Base-by-base conservation (phyloP, 441 rosid species). In the Macaranga tanarius region DNA sequence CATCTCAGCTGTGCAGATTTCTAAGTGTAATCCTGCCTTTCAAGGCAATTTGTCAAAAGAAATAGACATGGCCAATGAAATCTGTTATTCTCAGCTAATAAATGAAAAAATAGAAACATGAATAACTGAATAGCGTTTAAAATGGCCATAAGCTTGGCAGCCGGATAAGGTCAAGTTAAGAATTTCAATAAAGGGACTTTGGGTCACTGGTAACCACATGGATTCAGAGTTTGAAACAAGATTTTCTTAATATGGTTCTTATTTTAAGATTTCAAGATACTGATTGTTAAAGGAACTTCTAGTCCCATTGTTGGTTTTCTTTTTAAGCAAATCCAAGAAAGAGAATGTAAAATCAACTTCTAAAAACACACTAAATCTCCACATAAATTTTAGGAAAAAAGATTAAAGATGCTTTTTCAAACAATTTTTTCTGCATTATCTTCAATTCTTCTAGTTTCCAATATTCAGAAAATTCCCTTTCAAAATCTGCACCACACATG, bases 1-100 rank as follows among this genome's bases (percentile, higher is more conserved):
- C 3, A 42, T 10, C 64, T 15, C 58, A 13, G 5, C 17, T 7
- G 47, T 20, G 13, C 40, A 48, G 28, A 67, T 42, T 42, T 55
- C 40, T 54, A 54, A n/a, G 31, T 2, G 13, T 44, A 25, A 38
- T 10, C n/a, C 20, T 63, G 42, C 40, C 74, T 47, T 63, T 26
- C 16, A 19, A 28, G 56, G 51, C 52, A 70, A 70, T 55, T 62
- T 67, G 52, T 25, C 42, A 2, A 77, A 67, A 58, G 28, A 48
- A 71, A 48, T 57, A 25, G 61, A 48, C 19, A 12, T 57, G 55
- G 26, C 26, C 42, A 42, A 22, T 69, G 22, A 57, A 58, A 20
- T 69, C 10, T 42, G 16, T 56, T 57, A 26, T 17, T 17, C 55
- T 58, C 42, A 40, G 22, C 8, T 40, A 62, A 11, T 26, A 64